A percentile compares a stretch with the other conserved stretches of the same genome.
These are phyloP conservation scores for Suillus paluster DNA, from an alignment of 768 basidiomycete genomes.

Conservation along the genomic window DNA sequence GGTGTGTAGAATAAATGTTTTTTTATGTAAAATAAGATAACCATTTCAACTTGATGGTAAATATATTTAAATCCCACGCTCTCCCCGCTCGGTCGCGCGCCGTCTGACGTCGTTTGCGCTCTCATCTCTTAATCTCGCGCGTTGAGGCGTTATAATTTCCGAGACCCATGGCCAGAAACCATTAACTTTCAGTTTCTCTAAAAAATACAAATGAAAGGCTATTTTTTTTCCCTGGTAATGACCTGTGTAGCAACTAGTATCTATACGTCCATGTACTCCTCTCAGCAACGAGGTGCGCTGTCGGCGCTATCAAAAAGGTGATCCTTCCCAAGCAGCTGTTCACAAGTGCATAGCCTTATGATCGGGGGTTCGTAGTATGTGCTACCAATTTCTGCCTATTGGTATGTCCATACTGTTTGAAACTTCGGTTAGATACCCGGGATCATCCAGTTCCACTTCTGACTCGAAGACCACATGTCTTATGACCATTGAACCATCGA, in stretches of 20 bases:
- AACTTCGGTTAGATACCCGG: neutral
- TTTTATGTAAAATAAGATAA: conserved; percentile 11
- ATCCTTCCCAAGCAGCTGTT: neutral
- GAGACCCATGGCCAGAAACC: neutral
- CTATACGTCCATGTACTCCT: neutral
- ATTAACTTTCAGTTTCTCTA: neutral
- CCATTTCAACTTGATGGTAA: neutral
- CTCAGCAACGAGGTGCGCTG: neutral
- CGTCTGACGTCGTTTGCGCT: too few species aligned
- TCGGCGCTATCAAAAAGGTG: neutral
- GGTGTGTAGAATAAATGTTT: conserved; percentile 5
- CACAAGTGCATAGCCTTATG: neutral
- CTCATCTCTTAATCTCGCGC: too few species aligned
- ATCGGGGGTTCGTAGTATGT: too few species aligned
- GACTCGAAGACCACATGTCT: too few species aligned
- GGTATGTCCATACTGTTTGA: neutral
- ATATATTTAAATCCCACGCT: neutral
- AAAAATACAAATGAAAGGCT: neutral
- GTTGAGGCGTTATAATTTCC: neutral
- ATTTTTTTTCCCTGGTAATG: neutral
- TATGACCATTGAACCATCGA: too few species aligned
- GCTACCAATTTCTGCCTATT: neutral
- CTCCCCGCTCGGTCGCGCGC: neutral
- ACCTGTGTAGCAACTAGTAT: neutral
- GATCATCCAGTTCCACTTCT: neutral